Conservation (phyloP, 2,329 filamentous ascomycete species). For the Aspergillus aculeatus region DNA sequence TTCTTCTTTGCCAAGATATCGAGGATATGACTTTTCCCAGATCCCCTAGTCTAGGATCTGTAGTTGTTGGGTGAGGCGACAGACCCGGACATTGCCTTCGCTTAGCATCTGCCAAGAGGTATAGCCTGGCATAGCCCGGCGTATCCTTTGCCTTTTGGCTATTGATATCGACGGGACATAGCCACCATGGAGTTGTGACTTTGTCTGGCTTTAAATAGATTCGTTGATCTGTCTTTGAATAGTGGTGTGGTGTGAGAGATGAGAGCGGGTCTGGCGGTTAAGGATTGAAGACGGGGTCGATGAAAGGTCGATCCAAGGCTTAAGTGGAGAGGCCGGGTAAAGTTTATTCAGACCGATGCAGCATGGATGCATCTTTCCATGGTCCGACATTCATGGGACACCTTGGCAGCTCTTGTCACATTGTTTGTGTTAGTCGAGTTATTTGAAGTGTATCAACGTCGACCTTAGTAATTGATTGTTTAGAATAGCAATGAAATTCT, state of each 20-base stretch:
- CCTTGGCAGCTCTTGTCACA: no score
- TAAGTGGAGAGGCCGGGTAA: conserved; percentile 3
- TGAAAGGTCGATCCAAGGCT: background rate
- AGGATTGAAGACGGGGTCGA: conserved; percentile 1
- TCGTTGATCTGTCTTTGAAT: background rate
- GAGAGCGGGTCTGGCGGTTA: conserved; percentile 3
- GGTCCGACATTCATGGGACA: no score
- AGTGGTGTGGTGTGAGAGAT: background rate
- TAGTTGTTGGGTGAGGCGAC: background rate
- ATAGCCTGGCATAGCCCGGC: background rate
- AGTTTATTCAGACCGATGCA: background rate
- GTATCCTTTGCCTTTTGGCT: background rate
- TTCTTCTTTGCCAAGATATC: background rate
- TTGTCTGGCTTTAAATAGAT: background rate
- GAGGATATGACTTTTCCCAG: conserved; percentile 8
- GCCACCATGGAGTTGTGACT: background rate
- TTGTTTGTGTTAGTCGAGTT: no score
- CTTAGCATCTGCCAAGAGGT: background rate
- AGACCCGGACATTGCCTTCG: background rate
- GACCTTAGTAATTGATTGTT: no score
- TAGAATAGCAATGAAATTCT: no score
- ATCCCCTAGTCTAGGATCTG: background rate
- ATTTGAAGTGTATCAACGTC: no score
- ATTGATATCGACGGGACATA: background rate
- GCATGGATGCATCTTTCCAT: background rate